Evolutionary conservation across 371 early-diverging fungal species (phyloP), one percentile per base, ranked within the genome.

Genomic region (Rhizopus delemar): DNA sequence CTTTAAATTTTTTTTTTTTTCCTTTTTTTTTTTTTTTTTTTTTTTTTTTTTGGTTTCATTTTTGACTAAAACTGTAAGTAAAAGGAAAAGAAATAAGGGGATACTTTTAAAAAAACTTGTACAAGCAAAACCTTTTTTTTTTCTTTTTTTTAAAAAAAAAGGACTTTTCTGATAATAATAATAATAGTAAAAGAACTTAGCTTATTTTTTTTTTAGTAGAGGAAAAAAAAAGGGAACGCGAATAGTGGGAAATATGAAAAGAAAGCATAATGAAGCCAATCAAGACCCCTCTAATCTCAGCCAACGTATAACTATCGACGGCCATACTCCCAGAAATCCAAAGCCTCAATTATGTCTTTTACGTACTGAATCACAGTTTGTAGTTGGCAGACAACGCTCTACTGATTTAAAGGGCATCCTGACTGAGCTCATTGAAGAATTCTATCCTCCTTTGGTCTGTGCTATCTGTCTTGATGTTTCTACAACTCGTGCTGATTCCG

Each of bases 381-480:
- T 12, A 8, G 15, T 15, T 5, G 62, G 56, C 16, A 55, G 62
- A 62, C 62, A 56, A 5, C 50, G 56, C 45, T 52, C 52, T 15
- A 39, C 56, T n/a, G 56, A 61, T 36, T 12, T 61, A 13, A 61
- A 61, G 35, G 56, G 62, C 12, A 16, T 62, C 8, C 15, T 63
- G 15, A n/a, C 49, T 11, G 62, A 51, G 28, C 49, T 71, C 8
- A 71, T 71, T 39, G 72, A 71, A 12, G 52, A 58, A 22, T 49
- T 29, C 8, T 71, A 71, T 41, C 72, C 72, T 13, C 69, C 72
- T 28, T 41, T 58, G 13, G 6, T 65, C n/a, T 71, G 72, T 50
- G 69, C 72, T 2, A 38, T 33, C 28, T 71, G 72, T 32, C 51
- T 41, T 51, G 39, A 59, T 8, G 35, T 36, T 0, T 52, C 53